Base-by-base conservation (phyloP, 768 basidiomycete genomes). In the Leucosporidium creatinivorum region DNA sequence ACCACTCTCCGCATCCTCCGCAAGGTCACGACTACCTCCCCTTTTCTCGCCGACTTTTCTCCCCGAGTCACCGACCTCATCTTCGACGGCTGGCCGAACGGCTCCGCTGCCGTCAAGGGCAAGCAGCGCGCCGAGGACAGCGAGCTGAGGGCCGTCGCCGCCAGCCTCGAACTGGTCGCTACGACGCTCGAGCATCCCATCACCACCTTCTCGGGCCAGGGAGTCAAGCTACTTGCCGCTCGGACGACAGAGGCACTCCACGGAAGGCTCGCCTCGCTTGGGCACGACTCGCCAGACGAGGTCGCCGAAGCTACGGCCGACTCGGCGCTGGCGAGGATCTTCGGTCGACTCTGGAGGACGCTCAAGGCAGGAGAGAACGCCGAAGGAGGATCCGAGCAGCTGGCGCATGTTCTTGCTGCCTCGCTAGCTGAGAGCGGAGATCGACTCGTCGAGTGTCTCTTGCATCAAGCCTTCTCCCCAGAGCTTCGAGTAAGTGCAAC, bases 21-120 rank as follows among this genome's bases (percentile, higher is more conserved):
- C 28, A 30, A 52, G 7, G 39, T 44, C 23, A 69, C 67, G 1
- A 5, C 55, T 19, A 1, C 49, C 2, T 64, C 55, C 21, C 26
- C 36, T 10, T 55, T 63, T 28, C 71, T 73, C 56, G 39, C 60
- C 13, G 66, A 65, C n/a, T 65, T 62, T 23, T 51, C 60, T 17
- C 62, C 63, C 0, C 1, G 36, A 51, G 57, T 69, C 18, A 21
- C 58, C 56, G 51, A 64, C 21, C 51, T 69, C 30, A 17, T 73
- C 21, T 21, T 49, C 48, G 51, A 58, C 10, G 60, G 36, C n/a
- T 73, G 71, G 71, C 71, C 71, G 1, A 10, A 47, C 1, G 61
- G 12, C 1, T 51, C 10, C 9, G 0, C 39, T 56, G n/a, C 50
- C 6, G 7, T 9, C 12, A 69, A 67, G 28, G 68, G 65, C n/a